phyloP scores from a whole-genome alignment of 176 grass and related monocot genomes.

The Musa beccarii region DNA sequence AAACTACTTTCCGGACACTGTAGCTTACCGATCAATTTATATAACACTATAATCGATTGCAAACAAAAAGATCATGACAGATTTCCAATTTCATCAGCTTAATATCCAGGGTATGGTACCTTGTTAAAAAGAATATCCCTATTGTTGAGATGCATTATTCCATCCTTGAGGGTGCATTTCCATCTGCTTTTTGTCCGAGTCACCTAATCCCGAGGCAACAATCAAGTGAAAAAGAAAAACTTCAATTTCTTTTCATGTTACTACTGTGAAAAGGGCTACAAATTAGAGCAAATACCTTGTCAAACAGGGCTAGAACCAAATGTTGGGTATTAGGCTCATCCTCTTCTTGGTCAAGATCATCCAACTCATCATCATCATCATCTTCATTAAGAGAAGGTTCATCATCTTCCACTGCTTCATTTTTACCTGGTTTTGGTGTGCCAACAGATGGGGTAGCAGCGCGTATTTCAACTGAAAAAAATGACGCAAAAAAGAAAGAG shows the following conservation, averaged over 20 bases:
- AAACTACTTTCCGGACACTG: too few species aligned
- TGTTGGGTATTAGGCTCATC: constrained; percentile 36
- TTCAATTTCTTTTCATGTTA: background rate
- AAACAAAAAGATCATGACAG: background rate
- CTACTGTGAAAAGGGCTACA: background rate
- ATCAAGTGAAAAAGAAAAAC: background rate
- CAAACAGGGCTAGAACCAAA: constrained; percentile 42
- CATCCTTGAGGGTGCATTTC: constrained; percentile 50
- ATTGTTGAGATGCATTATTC: constrained; percentile 44
- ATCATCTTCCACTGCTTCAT: constrained; percentile 32
- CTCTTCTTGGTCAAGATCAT: constrained; percentile 29
- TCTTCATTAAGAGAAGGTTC: constrained; percentile 53
- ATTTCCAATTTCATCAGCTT: background rate
- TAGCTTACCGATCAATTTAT: background rate
- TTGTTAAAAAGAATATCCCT: constrained; percentile 56
- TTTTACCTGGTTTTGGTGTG: constrained; percentile 33
- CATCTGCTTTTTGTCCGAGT: constrained; percentile 47
- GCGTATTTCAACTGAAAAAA: constrained; percentile 26
- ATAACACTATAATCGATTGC: background rate
- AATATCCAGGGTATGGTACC: constrained; percentile 11
- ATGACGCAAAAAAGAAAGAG: background rate
- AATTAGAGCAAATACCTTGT: constrained; percentile 26
- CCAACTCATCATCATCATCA: constrained; percentile 38
- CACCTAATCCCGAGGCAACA: constrained; percentile 20
- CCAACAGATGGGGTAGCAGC: constrained; percentile 25